Conservation (phyloP, 805 yeast genomes). For the Pachysolen tannophilus region DNA sequence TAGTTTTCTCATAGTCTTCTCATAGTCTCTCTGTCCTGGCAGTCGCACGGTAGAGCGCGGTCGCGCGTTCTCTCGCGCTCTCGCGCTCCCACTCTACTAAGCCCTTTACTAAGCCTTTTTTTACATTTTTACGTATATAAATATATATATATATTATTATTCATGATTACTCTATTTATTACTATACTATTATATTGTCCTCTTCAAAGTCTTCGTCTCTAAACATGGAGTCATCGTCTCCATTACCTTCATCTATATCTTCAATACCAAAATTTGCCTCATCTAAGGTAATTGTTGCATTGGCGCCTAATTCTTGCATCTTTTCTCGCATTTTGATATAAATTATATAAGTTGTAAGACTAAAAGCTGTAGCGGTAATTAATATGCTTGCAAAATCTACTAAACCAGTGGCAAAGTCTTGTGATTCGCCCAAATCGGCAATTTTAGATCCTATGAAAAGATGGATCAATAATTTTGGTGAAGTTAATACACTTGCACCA, state of each 20-base stretch:
- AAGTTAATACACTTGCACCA: slow-evolving; percentile 63
- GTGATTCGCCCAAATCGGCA: slow-evolving; percentile 56
- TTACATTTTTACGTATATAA: no score
- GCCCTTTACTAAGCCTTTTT: slow-evolving; percentile 1
- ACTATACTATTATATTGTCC: slow-evolving; percentile 7
- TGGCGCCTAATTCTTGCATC: slow-evolving; percentile 10
- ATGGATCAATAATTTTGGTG: slow-evolving; percentile 77
- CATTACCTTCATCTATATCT: slow-evolving; percentile 8
- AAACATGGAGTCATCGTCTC: no score
- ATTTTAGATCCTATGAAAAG: slow-evolving; percentile 73
- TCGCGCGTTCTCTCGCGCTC: no score
- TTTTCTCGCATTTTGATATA: slow-evolving; percentile 45
- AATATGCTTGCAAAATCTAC: slow-evolving; percentile 56
- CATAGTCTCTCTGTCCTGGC: no score
- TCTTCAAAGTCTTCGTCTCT: slow-evolving; percentile 8
- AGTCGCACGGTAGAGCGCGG: no score
- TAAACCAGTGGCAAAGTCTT: slow-evolving; percentile 41
- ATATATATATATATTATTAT: no score
- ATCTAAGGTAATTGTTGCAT: slow-evolving; percentile 4
- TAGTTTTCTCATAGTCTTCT: no score
- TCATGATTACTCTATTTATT: no score
- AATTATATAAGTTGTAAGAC: slow-evolving; percentile 56
- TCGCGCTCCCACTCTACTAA: no score
- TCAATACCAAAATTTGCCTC: slow-evolving; percentile 7
- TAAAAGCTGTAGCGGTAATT: slow-evolving; percentile 46